A percentile compares a stretch with the other conserved stretches of the same genome.
phyloP scores from a whole-genome alignment of 768 basidiomycete species.

The Filobasidium wieringae region DNA sequence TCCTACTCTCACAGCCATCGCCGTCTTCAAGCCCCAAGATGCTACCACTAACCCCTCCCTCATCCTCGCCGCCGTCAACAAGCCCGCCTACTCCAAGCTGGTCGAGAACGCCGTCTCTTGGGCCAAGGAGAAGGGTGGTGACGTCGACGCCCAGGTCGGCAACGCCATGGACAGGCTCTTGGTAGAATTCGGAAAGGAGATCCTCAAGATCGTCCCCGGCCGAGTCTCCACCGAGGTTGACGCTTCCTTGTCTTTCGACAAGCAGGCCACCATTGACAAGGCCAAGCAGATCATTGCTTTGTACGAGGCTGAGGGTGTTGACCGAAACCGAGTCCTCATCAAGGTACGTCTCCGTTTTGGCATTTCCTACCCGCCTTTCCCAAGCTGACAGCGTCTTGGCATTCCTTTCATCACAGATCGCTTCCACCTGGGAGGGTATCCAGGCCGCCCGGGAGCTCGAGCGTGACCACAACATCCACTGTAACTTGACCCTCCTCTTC shows the following conservation, averaged over 20 bases:
- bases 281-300: conserved; percentile 66
- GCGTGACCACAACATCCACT: conserved; percentile 83
- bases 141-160: conserved; percentile 61
- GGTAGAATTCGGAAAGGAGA: conserved; percentile 94
- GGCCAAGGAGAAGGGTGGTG: conserved; percentile 64
- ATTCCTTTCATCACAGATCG: too few relatives aligned
- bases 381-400: too few relatives aligned
- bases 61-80: conserved; percentile 85
- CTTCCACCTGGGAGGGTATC: conserved; percentile 99
- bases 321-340: conserved; percentile 89
- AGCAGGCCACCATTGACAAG: conserved; percentile 41
- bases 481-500: conserved; percentile 97
- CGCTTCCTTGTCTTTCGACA: conserved; percentile 93
- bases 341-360: too few relatives aligned
- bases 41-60: conserved; percentile 96
- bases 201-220: conserved; percentile 88
- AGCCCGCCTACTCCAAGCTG: conserved; percentile 63
- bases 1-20: conserved; percentile 71
- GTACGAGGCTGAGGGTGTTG: conserved; percentile 86
- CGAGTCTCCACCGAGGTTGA: conserved; percentile 99
- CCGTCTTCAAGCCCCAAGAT: conserved; percentile 95
- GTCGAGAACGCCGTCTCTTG: conserved; percentile 36
- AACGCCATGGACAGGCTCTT: conserved; percentile 81
- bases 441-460: conserved; percentile 96
- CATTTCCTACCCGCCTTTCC: too few relatives aligned